These are phyloP conservation scores for Gymnopilus junonius DNA, from an alignment of 768 basidiomycete genomes.

Conservation along the genomic window DNA sequence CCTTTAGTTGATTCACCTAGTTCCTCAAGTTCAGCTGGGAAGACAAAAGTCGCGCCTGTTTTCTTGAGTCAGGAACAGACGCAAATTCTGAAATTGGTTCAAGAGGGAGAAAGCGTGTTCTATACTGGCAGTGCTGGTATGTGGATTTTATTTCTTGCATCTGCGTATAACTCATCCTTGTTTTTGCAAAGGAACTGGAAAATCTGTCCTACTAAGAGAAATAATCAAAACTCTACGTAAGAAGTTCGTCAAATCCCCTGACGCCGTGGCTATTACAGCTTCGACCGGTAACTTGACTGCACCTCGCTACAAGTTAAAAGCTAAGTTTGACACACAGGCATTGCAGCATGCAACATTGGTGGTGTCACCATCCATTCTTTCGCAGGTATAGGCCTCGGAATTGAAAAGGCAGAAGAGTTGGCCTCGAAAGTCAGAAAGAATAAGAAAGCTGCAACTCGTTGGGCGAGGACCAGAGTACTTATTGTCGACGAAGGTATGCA, in stretches of 20 bases:
- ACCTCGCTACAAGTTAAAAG: neutral
- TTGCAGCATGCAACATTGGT: slow-evolving; percentile 97
- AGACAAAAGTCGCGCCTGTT: slow-evolving; percentile 42
- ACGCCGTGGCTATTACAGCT: slow-evolving; percentile 92
- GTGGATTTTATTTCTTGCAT: slow-evolving; percentile 24
- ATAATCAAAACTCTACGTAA: slow-evolving; percentile 79
- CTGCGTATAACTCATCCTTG: neutral
- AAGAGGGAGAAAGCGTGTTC: slow-evolving; percentile 78
- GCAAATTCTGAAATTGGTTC: slow-evolving; percentile 79
- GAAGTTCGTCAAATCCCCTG: slow-evolving; percentile 52
- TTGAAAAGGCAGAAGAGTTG: slow-evolving; percentile 65
- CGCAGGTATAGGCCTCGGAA: slow-evolving; percentile 88
- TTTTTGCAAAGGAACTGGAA: slow-evolving; percentile 81
- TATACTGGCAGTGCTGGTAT: slow-evolving; percentile 97
- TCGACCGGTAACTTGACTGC: slow-evolving; percentile 80
- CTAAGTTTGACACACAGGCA: slow-evolving; percentile 49
- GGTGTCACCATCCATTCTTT: slow-evolving; percentile 96
- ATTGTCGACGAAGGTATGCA: slow-evolving; percentile 79
- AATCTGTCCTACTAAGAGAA: slow-evolving; percentile 92
- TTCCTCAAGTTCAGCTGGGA: slow-evolving; percentile 10
- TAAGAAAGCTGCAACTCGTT: slow-evolving; percentile 79
- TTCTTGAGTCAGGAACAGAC: slow-evolving; percentile 87
- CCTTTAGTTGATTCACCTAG: slow-evolving; percentile 12
- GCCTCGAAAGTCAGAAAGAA: slow-evolving; percentile 75
- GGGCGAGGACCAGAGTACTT: slow-evolving; percentile 84